Conservation (phyloP, 2,329 filamentous ascomycete genomes). For the Eutypa lata region DNA sequence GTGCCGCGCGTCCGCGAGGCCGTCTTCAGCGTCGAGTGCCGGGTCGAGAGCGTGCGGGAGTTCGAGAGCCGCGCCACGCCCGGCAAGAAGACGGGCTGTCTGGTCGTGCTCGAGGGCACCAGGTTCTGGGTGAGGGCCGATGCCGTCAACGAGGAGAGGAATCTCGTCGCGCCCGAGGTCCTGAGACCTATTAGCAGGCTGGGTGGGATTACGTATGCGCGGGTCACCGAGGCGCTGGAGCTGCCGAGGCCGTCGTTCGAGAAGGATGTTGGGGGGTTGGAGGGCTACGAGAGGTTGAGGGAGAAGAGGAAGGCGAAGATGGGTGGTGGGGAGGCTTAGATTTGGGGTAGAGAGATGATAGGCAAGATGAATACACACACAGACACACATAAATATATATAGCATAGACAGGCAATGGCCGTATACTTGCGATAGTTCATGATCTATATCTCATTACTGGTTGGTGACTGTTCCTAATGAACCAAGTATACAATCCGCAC, state of each 20-base stretch:
- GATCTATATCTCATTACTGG: too few relatives aligned
- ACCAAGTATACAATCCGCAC: too few relatives aligned
- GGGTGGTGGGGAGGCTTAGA: too few relatives aligned
- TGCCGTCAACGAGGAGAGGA: slow-evolving; percentile 75
- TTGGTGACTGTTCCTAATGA: too few relatives aligned
- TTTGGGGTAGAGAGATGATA: too few relatives aligned
- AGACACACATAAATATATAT: too few relatives aligned
- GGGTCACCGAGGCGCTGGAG: slow-evolving; percentile 68
- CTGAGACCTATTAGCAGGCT: slow-evolving; percentile 73
- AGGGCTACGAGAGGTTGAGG: slow-evolving; percentile 56
- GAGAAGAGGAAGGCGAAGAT: slow-evolving; percentile 34
- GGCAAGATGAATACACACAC: too few relatives aligned
- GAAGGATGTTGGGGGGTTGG: slow-evolving; percentile 46
- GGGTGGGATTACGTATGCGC: slow-evolving; percentile 82
- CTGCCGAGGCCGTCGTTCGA: slow-evolving; percentile 61
- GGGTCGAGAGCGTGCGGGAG: slow-evolving; percentile 70
- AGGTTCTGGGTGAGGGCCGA: slow-evolving; percentile 89
- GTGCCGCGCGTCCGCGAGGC: slow-evolving; percentile 76
- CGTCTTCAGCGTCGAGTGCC: slow-evolving; percentile 78
- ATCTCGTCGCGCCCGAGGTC: slow-evolving; percentile 71
- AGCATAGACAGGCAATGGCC: too few relatives aligned
- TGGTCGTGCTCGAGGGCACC: slow-evolving; percentile 79
- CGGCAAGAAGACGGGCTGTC: slow-evolving; percentile 70
- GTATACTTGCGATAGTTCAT: too few relatives aligned
- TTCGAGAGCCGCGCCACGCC: slow-evolving; percentile 70